Evolutionary conservation across 192 early-diverging fungal genomes (phyloP), one percentile per base, ranked within the genome.

Genomic region (Gonapodya prolifera): DNA sequence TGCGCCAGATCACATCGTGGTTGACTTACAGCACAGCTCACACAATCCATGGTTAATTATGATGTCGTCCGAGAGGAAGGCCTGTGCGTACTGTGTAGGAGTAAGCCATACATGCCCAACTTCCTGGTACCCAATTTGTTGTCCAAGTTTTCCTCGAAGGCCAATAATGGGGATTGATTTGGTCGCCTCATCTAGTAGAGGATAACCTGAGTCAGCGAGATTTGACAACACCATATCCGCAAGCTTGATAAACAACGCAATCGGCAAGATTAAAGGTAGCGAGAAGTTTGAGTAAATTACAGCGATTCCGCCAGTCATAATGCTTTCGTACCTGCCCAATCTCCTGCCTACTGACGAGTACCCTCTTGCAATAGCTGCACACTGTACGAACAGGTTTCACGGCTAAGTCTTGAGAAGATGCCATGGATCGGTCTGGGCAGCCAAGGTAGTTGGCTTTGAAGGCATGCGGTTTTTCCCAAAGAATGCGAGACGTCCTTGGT

Each of bases 351-450:
- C 76, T 18, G 76, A 81, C 80, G 69, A 81, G 70, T 69, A 81
- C 79, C 17, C 80, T 77, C 70, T 81, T 81, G 69, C 80, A 81
- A 45, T 80, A 81, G 2, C 75, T 77, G 75, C 80, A 81, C 16
- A 81, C 80, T 34, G 75, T 34, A 30, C 31, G 0, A n/a, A 75
- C 28, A 33, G 77, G 77, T 32, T 34, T 79, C 78, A 2, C 34
- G n/a, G 78, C 34, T 32, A 30, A 34, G 28, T 34, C 33, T 28
- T 30, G 8, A 13, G 73, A 8, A 2, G 73, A 75, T 30, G 73
- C 30, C 8, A 32, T 35, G 18, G 18, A 75, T n/a, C n/a, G 31
- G 23, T 34, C 31, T 16, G 73, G 31, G 2, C 73, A 23, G 8
- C 31, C 31, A 75, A 80, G 69, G 35, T 80, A 82, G 61, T 34